Evolutionary conservation across 768 basidiomycete species (phyloP), one percentile per base, ranked within the genome.

Genomic region (Pluteus cervinus): DNA sequence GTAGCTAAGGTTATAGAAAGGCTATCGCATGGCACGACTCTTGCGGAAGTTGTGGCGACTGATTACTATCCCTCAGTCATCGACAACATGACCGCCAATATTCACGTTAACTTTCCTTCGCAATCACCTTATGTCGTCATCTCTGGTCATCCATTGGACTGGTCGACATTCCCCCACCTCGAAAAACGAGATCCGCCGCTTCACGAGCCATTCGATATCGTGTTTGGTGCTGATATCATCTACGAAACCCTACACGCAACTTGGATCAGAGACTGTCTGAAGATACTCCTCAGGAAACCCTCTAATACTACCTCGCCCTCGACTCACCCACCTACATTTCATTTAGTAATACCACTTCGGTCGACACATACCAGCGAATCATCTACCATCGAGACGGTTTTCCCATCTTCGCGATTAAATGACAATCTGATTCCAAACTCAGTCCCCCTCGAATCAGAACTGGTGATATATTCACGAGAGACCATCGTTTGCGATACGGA

Each of bases 161-260:
- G 88, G 87, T 62, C 68, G 0, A 48, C 51, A 0, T 66, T 69
- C 38, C n/a, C n/a, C n/a, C 30, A 45, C 16, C 42, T 45, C 3
- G 12, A 44, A 0, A 18, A 36, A 7, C 38, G 33, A 1, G 29
- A 29, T 10, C 37, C 46, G 22, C 53, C 60, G 0, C 53, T 72
- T 6, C 51, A 65, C 24, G 39, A 46, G 22, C 60, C 70, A 0
- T 90, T 86, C 57, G 80, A 89, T 39, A 50, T 87, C 7, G 61
- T 90, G 8, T 64, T 89, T 17, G 89, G 81, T 1, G 85, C 88
- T n/a, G 87, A 92, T 49, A 77, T 90, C 40, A 61, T 90, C 4
- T 92, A 91, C 58, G 78, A 89, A 48, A 63, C 75, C 0, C 57
- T 71, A 18, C 87, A 90, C 52, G 80, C 82, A 0, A 33, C 52